Percentiles rank a stretch among this genome's conserved stretches.
Conservation (phyloP, 2,329 filamentous ascomycete genomes). For the Phialophora verrucosa region DNA sequence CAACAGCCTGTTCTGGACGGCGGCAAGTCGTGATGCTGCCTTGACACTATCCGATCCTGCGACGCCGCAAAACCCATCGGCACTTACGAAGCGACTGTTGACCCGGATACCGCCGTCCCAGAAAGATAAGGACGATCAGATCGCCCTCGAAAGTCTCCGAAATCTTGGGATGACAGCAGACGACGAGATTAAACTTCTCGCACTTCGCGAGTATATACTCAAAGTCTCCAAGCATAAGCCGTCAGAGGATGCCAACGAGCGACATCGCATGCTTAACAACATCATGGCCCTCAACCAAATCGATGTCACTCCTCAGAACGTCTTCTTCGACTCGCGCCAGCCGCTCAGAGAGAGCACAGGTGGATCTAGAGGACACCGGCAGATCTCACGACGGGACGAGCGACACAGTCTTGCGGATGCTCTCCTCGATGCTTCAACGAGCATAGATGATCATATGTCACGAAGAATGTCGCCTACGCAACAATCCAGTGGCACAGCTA, state of each 20-base stretch:
- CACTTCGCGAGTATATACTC: slow-evolving; percentile 89
- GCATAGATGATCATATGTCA: slow-evolving; percentile 66
- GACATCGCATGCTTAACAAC: slow-evolving; percentile 56
- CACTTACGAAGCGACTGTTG: slow-evolving; percentile 61
- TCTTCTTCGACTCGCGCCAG: slow-evolving; percentile 81
- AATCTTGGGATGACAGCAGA: slow-evolving; percentile 81
- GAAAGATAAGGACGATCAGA: slow-evolving; percentile 91
- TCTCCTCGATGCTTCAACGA: slow-evolving; percentile 87
- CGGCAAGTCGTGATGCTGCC: slow-evolving; percentile 70
- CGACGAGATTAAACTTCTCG: slow-evolving; percentile 88
- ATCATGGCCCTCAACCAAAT: slow-evolving; percentile 77
- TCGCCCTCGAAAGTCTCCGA: slow-evolving; percentile 84
- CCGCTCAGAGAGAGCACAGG: slow-evolving; percentile 40
- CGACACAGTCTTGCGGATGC: slow-evolving; percentile 88
- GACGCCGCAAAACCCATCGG: slow-evolving; percentile 55
- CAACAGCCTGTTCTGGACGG: slow-evolving; percentile 85
- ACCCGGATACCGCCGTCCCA: slow-evolving; percentile 48
- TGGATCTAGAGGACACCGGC: slow-evolving; percentile 43
- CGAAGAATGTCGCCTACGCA: slow-evolving; percentile 24
- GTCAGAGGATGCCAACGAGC: slow-evolving; percentile 55
- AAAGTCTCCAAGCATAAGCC: slow-evolving; percentile 75
- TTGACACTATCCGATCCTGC: slow-evolving; percentile 69
- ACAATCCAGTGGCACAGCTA: slow-evolving; percentile 27
- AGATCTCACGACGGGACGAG: slow-evolving; percentile 45
- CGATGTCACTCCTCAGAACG: slow-evolving; percentile 80